phyloP scores from a whole-genome alignment of 2,329 filamentous ascomycete genomes.

The Fusarium ramigenum region DNA sequence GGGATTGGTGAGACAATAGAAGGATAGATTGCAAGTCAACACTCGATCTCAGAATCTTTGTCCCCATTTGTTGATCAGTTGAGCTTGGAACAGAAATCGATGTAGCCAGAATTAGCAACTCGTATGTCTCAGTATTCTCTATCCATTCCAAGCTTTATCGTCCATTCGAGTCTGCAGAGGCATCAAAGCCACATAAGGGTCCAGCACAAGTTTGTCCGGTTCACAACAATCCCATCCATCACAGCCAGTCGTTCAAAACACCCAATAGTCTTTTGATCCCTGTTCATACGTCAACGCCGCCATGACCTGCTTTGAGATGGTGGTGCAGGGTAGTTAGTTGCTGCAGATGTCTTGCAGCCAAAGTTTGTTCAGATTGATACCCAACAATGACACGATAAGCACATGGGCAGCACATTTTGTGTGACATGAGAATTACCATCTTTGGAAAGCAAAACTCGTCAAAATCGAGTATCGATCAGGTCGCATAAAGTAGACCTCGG shows the following conservation, averaged over 20 bases:
- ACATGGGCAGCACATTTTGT: neutral
- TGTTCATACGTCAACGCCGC: neutral
- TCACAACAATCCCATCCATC: neutral
- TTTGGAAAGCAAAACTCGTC: neutral
- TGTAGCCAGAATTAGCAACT: neutral
- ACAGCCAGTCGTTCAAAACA: neutral
- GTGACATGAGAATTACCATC: neutral
- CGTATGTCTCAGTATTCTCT: neutral
- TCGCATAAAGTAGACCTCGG: neutral
- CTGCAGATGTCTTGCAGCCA: constrained; percentile 10
- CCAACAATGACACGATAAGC: neutral
- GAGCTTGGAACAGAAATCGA: neutral
- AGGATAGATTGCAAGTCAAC: constrained; percentile 6
- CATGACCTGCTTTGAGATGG: constrained; percentile 6
- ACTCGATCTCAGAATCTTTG: neutral
- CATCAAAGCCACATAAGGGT: neutral
- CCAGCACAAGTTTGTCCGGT: neutral
- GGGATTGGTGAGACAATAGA: constrained; percentile 3
- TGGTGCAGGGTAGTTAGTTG: constrained; percentile 25
- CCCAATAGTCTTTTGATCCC: neutral
- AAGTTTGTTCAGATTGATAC: neutral
- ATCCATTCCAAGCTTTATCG: constrained; percentile 20
- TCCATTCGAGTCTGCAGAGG: neutral
- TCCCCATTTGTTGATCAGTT: neutral
- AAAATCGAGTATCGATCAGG: neutral